phyloP scores from a whole-genome alignment of 1,139 yeast species.

The Debaryomycetaceae sp. region DNA sequence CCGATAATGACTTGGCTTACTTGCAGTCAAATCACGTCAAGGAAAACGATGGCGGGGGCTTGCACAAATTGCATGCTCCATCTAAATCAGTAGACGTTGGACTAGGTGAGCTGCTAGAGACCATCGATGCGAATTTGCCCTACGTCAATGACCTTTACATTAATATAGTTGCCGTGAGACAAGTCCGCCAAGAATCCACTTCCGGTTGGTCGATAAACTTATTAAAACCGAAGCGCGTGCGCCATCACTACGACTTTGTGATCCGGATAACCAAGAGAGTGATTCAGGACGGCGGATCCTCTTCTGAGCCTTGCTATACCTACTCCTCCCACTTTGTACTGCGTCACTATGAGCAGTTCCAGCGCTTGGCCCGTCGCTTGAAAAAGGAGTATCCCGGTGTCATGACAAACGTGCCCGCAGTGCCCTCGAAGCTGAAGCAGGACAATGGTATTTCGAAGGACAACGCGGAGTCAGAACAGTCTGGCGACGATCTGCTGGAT shows the following conservation, averaged over 20 bases:
- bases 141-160: constrained; percentile 50
- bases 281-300: no score
- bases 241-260: constrained; percentile 34
- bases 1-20: constrained; percentile 47
- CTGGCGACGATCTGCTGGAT: constrained; percentile 2
- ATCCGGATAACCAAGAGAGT: constrained; percentile 18
- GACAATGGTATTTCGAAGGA: constrained; percentile 15
- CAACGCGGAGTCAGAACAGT: not conserved
- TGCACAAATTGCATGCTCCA: constrained; percentile 18
- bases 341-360: constrained; percentile 59
- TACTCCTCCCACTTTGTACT: constrained; percentile 35
- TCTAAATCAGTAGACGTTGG: not conserved
- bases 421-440: constrained; percentile 42
- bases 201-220: constrained; percentile 14
- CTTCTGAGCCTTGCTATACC: no score
- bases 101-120: not conserved
- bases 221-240: constrained; percentile 9
- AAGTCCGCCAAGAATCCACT: constrained; percentile 5
- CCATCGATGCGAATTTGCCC: constrained; percentile 13
- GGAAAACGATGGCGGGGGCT: constrained; percentile 42
- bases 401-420: constrained; percentile 39
- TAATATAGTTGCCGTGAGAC: constrained; percentile 56
- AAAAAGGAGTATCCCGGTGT: constrained; percentile 59
- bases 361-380: constrained; percentile 39
- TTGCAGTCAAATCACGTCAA: constrained; percentile 38